These are phyloP conservation scores for Draba incana DNA, from an alignment of 345 rosid genomes.

Conservation along the genomic window DNA sequence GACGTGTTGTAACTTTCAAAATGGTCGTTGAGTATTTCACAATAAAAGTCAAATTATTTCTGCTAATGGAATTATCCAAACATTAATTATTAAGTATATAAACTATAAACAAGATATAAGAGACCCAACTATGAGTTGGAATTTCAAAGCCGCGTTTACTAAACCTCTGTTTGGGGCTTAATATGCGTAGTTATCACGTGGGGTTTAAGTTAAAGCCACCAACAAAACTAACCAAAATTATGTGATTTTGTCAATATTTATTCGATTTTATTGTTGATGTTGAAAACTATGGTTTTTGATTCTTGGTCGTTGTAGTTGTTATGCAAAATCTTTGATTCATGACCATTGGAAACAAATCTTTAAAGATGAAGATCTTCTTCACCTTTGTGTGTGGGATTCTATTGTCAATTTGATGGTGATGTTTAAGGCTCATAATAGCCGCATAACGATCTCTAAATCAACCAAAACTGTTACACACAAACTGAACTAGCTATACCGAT, in stretches of 20 bases:
- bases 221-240: neutral
- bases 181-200: conserved; percentile 3
- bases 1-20: conserved; percentile 25
- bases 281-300: conserved; percentile 8
- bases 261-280: conserved; percentile 26
- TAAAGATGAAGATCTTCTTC: conserved; percentile 28
- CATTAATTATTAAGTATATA: neutral
- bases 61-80: neutral
- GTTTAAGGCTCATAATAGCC: conserved; percentile 32
- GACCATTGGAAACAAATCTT: conserved; percentile 41
- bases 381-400: conserved; percentile 37
- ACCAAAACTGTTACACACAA: conserved; percentile 13
- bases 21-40: conserved; percentile 25
- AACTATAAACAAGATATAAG: neutral
- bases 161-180: neutral
- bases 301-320: conserved; percentile 28
- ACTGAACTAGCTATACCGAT: neutral
- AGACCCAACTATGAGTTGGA: conserved; percentile 26
- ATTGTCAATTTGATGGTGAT: conserved; percentile 33
- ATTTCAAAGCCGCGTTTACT: neutral
- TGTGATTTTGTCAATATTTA: conserved; percentile 13
- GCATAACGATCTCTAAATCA: conserved; percentile 31
- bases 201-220: neutral
- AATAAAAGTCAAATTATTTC: conserved; percentile 5
- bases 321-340: conserved; percentile 23